Base-by-base conservation (phyloP, 2,329 filamentous ascomycete genomes). In the Cordyceps javanica region DNA sequence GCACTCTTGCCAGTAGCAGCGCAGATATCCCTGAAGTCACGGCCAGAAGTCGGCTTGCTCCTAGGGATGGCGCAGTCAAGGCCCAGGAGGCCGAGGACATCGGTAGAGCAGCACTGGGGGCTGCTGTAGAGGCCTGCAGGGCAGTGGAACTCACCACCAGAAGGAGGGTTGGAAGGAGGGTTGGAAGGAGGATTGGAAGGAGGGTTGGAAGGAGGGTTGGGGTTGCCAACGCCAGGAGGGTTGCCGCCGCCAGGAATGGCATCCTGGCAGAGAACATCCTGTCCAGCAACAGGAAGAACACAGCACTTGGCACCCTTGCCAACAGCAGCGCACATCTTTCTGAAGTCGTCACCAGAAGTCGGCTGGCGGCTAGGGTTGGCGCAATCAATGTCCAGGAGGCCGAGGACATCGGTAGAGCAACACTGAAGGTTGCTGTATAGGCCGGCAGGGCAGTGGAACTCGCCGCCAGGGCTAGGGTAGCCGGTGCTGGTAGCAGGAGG, bases 231-330 rank as follows among this genome's bases (percentile, higher is more conserved):
- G 25, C 16, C 28, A 32, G 36, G 23, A 25, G 13, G 16, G 16
- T 42, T 51, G 30, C 21, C 28, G n/a, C n/a, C 36, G 5, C 49
- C 42, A 23, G 48, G 32, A 39, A 28, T 36, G n/a, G 32, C 16
- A 21, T 42, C 36, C 32, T 39, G 32, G 49, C 56, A 58, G 25
- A 58, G 56, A 53, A 58, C 23, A 16, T 28, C 49, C 23, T 52
- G 36, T 2, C 25, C 36, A 26, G 36, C 63, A 30, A 82, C 71
- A 25, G 79, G 79, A 21, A 82, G 60, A 32, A 75, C 64, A 63
- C 80, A 83, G 75, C 80, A 82, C 65, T 76, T 77, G 53, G 78
- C 78, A 57, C 73, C 74, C 69, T 80, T 77, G 59, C 78, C 78
- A 14, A 70, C 67, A 10, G 62, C 69, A 10, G 76, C 55, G 65